Base-by-base conservation (phyloP, 768 basidiomycete genomes). In the Panellus pusillus region DNA sequence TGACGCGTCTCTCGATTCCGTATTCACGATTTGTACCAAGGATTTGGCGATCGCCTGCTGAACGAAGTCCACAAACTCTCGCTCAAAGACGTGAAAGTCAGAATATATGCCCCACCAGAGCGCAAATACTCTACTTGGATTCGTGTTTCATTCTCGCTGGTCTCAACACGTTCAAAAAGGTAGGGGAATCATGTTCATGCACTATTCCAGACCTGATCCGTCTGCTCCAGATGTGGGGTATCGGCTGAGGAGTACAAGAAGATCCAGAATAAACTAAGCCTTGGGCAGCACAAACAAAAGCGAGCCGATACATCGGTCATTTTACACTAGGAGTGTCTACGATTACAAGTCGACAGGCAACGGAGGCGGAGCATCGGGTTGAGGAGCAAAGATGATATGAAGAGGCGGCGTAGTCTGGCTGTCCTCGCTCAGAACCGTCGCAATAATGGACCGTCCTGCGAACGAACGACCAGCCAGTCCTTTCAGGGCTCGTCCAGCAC, bases 71-170 rank as follows among this genome's bases (percentile, higher is more conserved):
- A 98, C 79, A 95, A 92, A 74, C 75, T 97, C 43, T 93, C 95
- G 24, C 70, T 98, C 60, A 93, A 94, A 68, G 96, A 98, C 62
- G 83, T 96, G 65, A 99, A 98, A 78, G 93, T 99, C 72, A 97
- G 96, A 77, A 99, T 99, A 64, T 96, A 92, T 63, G 97, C 97
- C 24, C 97, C 97, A 17, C 97, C 97, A n/a, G 97, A 99, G 72
- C 86, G 97, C 62, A 99, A 98, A 71, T 96, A 96, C 72, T 93
- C 91, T 31, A 93, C 92, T 42, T 95, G 92, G 92, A 94, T 94
- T 64, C 97, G 97, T 48, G 97, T 6, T 95, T 92, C 52, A 99
- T 99, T 67, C 73, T 99, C 47, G 96, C 96, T 45, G 95, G 95
- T 36, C 70, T 99, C 57, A 94, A 84, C 61, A 97, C 97, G 32